Base-by-base conservation (phyloP, 352 stramenopile species). In the Phytopythium vexans region DNA sequence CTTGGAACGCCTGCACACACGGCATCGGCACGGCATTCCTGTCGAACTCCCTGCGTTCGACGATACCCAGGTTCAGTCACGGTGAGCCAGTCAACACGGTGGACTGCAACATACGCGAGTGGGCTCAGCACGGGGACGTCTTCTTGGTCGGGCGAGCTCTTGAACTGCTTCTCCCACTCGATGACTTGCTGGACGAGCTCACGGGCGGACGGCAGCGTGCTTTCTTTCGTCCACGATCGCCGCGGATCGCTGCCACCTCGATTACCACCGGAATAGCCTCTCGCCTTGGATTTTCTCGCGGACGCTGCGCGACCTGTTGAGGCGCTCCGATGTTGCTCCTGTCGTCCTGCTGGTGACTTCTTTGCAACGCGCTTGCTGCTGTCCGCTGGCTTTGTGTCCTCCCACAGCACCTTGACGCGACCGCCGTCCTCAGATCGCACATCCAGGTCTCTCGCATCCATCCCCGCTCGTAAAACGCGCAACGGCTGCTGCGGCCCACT, bases 151-250 rank as follows among this genome's bases (percentile, higher is more conserved):
- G 8, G 34, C 27, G 31, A 3, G 7, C 15, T 41, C 55, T 65
- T 72, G n/a, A 72, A 37, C 55, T 15, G 37, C 36, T 57, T 59
- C 33, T 72, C 64, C 35, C 52, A 68, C 15, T 37, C 38, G 6
- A 41, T n/a, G 6, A 72, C n/a, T 3, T 56, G 50, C 38, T 63
- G 60, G 5, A 60, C 9, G 16, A 68, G 52, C 40, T 57, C 44
- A 8, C 57, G 46, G 27, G 46, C 52, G 7, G 46, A 33, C 46
- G 41, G 15, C 0, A 35, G 36, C 8, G 33, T 14, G 33, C 8
- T 35, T 11, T 7, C 14, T 3, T 8, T 6, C 7, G 3, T 40
- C 33, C 15, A 38, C n/a, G 45, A n/a, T 5, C 10, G 21, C 32
- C 45, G 8, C 32, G 44, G 16, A 10, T 3, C 44, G 21, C 8